Percentiles rank a stretch among this genome's conserved stretches.
Conservation (phyloP, 208 protist genomes). For the Trypanosoma cruzi region DNA sequence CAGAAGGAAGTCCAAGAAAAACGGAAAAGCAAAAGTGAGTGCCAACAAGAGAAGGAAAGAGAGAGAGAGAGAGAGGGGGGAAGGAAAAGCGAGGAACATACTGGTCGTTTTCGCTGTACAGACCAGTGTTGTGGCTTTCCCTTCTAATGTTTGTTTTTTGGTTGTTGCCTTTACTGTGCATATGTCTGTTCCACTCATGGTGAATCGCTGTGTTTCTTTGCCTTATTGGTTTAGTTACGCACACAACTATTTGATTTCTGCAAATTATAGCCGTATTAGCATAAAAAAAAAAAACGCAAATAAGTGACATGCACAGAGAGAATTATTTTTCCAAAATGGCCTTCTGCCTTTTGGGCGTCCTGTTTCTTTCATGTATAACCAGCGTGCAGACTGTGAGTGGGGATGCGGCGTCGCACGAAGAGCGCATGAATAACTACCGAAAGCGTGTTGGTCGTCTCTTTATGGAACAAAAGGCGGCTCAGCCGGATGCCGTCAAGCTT, state of each 20-base stretch:
- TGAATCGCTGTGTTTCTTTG: too few species aligned
- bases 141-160: too few species aligned
- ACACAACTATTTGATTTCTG: neutral
- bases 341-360: neutral
- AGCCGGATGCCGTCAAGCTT: conserved; percentile 55
- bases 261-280: neutral
- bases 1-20: neutral
- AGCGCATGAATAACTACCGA: conserved; percentile 46
- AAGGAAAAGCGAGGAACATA: too few species aligned
- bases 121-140: too few species aligned
- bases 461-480: conserved; percentile 37
- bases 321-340: neutral
- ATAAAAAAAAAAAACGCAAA: neutral
- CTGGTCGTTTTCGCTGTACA: too few species aligned
- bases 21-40: neutral
- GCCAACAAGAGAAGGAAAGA: neutral
- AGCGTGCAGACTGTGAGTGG: conserved; percentile 17
- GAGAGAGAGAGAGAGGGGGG: too few species aligned
- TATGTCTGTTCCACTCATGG: too few species aligned
- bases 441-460: conserved; percentile 45
- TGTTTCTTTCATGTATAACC: conserved; percentile 22
- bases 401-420: conserved; percentile 36
- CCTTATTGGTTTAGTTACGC: too few species aligned
- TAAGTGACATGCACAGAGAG: neutral
- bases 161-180: too few species aligned